These are phyloP conservation scores for Pythium vanterpoolii DNA, from an alignment of 352 stramenopile genomes.

Conservation along the genomic window DNA sequence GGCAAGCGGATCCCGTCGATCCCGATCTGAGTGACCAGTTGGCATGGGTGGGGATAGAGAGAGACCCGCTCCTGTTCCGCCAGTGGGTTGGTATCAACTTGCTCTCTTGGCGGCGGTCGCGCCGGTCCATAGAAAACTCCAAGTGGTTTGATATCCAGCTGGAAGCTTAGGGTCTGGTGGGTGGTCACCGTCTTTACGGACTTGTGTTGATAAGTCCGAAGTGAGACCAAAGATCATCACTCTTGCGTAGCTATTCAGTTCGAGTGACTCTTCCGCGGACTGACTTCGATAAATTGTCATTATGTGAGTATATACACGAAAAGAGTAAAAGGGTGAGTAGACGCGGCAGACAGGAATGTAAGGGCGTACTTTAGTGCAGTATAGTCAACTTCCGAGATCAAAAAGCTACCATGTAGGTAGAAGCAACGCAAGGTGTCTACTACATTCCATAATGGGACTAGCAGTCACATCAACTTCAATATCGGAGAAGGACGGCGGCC, in stretches of 20 bases:
- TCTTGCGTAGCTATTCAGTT: slow-evolving; percentile 3
- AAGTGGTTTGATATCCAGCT: background rate
- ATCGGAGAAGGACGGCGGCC: too few species aligned
- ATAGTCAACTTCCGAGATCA: too few species aligned
- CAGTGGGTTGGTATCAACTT: background rate
- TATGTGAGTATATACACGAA: too few species aligned
- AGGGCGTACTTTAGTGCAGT: too few species aligned
- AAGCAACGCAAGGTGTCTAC: too few species aligned
- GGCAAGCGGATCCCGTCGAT: background rate
- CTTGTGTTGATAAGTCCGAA: background rate
- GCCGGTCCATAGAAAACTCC: background rate
- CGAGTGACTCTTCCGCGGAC: background rate
- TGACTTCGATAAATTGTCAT: too few species aligned
- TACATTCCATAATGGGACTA: too few species aligned
- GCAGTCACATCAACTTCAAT: too few species aligned
- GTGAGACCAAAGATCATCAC: background rate
- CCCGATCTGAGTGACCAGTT: too few species aligned
- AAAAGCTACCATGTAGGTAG: too few species aligned
- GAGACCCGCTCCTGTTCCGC: background rate
- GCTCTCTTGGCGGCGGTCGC: background rate
- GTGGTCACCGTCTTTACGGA: background rate
- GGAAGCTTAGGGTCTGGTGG: background rate
- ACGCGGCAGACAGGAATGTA: too few species aligned
- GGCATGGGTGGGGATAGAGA: background rate
- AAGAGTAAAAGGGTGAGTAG: too few species aligned